Evolutionary conservation across 768 basidiomycete species (phyloP).

Genomic region (Pleurotus eryngii): DNA sequence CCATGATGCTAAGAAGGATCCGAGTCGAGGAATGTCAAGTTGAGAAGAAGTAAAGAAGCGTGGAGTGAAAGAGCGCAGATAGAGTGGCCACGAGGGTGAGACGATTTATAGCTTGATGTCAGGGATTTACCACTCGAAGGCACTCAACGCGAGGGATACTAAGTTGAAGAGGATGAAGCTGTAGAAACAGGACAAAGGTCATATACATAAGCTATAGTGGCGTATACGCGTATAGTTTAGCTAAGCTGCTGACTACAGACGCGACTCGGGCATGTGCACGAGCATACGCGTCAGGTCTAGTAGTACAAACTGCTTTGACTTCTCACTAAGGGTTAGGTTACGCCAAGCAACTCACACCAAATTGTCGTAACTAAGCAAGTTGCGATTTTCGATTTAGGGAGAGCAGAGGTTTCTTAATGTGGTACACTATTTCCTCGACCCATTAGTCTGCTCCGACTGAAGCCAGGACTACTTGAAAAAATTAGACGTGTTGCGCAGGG

Average conservation of each 20-base stretch:
- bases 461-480: constrained; percentile 28
- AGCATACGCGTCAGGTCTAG: not conserved
- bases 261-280: not conserved
- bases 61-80: not conserved
- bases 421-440: constrained; percentile 23
- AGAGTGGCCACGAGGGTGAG: constrained; percentile 4
- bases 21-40: constrained; percentile 5
- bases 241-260: constrained; percentile 4
- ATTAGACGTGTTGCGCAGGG: not conserved
- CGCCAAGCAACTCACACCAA: no score
- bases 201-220: no score
- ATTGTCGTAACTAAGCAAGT: no score
- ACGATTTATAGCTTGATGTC: not conserved
- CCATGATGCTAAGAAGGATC: constrained; percentile 39
- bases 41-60: not conserved
- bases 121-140: no score
- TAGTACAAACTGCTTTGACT: not conserved
- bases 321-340: not conserved
- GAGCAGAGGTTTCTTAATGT: not conserved
- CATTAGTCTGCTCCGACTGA: constrained; percentile 31
- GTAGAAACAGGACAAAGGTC: not conserved
- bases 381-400: no score
- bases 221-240: constrained; percentile 5
- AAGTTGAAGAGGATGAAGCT: no score
- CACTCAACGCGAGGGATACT: no score